A percentile compares a stretch with the other conserved stretches of the same genome.
These are phyloP conservation scores for Hylodesmum podocarpum DNA, from an alignment of 306 rosid genomes.

Conservation along the genomic window DNA sequence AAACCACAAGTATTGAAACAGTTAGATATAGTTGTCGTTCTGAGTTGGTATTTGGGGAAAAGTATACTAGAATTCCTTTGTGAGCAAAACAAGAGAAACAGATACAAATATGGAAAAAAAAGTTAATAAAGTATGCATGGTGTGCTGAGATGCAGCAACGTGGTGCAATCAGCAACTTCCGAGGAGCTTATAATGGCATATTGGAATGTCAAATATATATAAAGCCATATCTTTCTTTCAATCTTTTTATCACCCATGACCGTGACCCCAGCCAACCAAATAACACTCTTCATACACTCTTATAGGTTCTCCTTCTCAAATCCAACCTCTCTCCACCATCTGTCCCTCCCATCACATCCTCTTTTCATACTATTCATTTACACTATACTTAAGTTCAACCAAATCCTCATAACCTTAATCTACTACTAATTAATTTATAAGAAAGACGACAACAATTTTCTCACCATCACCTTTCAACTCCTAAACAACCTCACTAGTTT, in stretches of 20 bases:
- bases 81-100: neutral
- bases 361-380: neutral
- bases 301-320: neutral
- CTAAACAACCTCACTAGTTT: neutral
- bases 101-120: neutral
- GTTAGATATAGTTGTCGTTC: neutral
- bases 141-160: constrained; percentile 21
- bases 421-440: neutral
- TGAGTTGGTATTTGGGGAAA: neutral
- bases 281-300: neutral
- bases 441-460: neutral
- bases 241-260: neutral
- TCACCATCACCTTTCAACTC: neutral
- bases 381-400: neutral
- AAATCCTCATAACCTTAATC: neutral
- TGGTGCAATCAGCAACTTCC: constrained; percentile 24
- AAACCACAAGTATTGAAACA: neutral
- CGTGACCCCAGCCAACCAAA: neutral
- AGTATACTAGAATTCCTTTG: neutral
- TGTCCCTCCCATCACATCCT: constrained; percentile 21
- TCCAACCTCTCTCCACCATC: constrained; percentile 24
- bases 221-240: neutral
- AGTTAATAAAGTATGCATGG: constrained; percentile 24
- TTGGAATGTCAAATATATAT: neutral
- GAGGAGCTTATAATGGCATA: constrained; percentile 2